A percentile compares a stretch with the other conserved stretches of the same genome.
These are phyloP conservation scores for Lachnellula cervina DNA, from an alignment of 2,329 filamentous ascomycete genomes.

Conservation along the genomic window DNA sequence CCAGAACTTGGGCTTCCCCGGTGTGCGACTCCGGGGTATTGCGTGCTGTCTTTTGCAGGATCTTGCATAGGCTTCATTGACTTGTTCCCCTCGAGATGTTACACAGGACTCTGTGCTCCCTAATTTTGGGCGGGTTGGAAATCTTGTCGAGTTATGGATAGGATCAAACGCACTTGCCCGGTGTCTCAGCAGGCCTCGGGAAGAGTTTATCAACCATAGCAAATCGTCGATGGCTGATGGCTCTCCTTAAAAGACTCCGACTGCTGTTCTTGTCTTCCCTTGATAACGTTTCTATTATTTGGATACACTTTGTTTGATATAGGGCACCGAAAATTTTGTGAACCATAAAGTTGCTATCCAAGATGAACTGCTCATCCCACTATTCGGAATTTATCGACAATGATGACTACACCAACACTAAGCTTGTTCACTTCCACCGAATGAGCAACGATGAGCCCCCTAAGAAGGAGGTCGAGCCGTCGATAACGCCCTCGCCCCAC, in stretches of 20 bases:
- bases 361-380: slow-evolving; percentile 2
- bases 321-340: not conserved
- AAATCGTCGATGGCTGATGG: not conserved
- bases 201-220: not conserved
- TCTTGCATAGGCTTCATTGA: slow-evolving; percentile 2
- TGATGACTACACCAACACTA: not conserved
- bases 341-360: not conserved
- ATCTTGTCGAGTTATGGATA: not conserved
- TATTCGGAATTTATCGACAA: not conserved
- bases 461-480: not conserved
- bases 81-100: not conserved
- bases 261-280: not conserved
- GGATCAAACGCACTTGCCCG: not conserved
- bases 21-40: slow-evolving; percentile 12
- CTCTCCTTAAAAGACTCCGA: not conserved
- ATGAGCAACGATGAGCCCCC: not conserved
- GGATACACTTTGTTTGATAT: not conserved
- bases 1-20: slow-evolving; percentile 12
- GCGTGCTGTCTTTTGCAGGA: slow-evolving; percentile 15
- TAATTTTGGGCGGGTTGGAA: not conserved
- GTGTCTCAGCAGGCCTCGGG: not conserved
- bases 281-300: not conserved
- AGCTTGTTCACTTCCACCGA: slow-evolving; percentile 1
- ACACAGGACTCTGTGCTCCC: not conserved
- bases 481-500: not conserved